Percentiles rank a stretch among this genome's conserved stretches.
Conservation (phyloP, 2,329 filamentous ascomycete genomes). For the Drechslera avenae region DNA sequence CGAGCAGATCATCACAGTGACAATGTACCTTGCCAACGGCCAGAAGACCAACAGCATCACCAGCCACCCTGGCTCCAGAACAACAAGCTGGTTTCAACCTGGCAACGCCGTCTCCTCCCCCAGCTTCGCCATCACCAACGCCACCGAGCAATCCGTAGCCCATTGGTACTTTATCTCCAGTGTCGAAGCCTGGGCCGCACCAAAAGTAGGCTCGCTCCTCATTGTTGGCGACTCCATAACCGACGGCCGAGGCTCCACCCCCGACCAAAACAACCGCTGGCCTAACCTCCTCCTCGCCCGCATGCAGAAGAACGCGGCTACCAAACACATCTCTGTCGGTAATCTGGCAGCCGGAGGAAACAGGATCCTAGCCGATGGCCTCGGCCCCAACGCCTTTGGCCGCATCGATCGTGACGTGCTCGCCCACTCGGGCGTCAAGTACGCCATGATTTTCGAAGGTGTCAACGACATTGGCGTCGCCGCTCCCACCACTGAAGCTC, state of each 20-base stretch:
- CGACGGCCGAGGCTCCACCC: constrained; percentile 65
- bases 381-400: constrained; percentile 65
- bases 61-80: constrained; percentile 68
- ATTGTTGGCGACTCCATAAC: constrained; percentile 70
- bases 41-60: constrained; percentile 65
- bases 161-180: constrained; percentile 64
- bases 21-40: constrained; percentile 62
- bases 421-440: constrained; percentile 61
- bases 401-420: constrained; percentile 70
- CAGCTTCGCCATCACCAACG: constrained; percentile 53
- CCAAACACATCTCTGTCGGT: constrained; percentile 60
- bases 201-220: constrained; percentile 53
- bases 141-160: constrained; percentile 45
- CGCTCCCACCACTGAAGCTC: constrained; percentile 51
- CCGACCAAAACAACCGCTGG: constrained; percentile 63
- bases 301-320: constrained; percentile 50
- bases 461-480: constrained; percentile 67
- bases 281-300: constrained; percentile 50
- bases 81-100: constrained; percentile 63
- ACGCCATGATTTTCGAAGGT: constrained; percentile 70
- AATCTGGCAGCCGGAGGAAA: constrained; percentile 75
- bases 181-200: constrained; percentile 61
- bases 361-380: constrained; percentile 64
- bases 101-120: constrained; percentile 62
- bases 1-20: constrained; percentile 62